Percentiles rank a stretch among this genome's conserved stretches.
These are phyloP conservation scores for Nakazawaea peltata DNA, from an alignment of 805 yeast species.

Conservation along the genomic window DNA sequence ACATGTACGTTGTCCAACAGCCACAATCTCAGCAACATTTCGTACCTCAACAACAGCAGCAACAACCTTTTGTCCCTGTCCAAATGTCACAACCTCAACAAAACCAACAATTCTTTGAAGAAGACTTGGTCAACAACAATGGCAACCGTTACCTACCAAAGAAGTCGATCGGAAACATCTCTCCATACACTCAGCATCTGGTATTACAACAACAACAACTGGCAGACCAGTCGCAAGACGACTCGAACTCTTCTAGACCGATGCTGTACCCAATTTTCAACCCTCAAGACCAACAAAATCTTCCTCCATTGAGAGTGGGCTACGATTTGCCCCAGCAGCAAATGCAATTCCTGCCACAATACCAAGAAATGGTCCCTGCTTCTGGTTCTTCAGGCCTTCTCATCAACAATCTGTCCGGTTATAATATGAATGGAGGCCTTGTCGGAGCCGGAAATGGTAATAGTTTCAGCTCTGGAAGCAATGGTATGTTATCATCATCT, in stretches of 20 bases:
- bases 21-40: background rate
- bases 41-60: background rate
- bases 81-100: background rate
- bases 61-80: background rate
- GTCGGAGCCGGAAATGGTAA: too few species aligned
- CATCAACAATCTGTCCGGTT: too few species aligned
- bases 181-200: slow-evolving; percentile 7
- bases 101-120: background rate
- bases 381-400: too few species aligned
- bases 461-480: too few species aligned
- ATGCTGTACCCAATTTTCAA: slow-evolving; percentile 4
- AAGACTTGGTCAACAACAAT: too few species aligned
- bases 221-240: slow-evolving; percentile 12
- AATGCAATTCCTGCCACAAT: background rate
- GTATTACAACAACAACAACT: background rate
- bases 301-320: too few species aligned
- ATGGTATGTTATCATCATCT: too few species aligned
- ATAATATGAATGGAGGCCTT: too few species aligned
- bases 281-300: background rate
- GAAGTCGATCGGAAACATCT: slow-evolving; percentile 5
- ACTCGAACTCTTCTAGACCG: slow-evolving; percentile 9
- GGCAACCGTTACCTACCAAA: too few species aligned
- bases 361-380: too few species aligned
- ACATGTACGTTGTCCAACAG: too few species aligned
- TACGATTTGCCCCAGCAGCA: too few species aligned